Percentiles rank a stretch among this genome's conserved stretches.
phyloP scores from a whole-genome alignment of 371 early-diverging fungal species.

The Mucor plumbeus region DNA sequence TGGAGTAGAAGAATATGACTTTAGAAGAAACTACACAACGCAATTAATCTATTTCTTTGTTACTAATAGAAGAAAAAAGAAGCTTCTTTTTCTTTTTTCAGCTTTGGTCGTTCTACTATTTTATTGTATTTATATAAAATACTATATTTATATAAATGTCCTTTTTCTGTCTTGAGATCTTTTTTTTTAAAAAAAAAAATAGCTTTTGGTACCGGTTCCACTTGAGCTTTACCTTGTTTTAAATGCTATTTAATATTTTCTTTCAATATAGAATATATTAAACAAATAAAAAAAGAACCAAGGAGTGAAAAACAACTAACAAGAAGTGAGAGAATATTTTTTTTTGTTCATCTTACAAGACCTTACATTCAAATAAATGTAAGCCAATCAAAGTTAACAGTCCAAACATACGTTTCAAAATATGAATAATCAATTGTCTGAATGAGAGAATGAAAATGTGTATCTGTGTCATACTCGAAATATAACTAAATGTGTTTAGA shows the following conservation, averaged over 20 bases:
- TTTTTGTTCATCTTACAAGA: not conserved
- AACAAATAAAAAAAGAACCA: not conserved
- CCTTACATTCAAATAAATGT: conserved; percentile 7
- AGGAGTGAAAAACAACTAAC: conserved; percentile 3
- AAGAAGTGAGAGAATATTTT: not conserved
- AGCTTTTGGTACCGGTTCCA: not conserved
- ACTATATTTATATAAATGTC: too few species aligned
- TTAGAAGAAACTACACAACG: not conserved
- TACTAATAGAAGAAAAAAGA: not conserved
- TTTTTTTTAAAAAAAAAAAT: not conserved
- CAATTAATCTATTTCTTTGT: not conserved
- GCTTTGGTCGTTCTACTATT: not conserved
- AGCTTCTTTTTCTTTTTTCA: not conserved
- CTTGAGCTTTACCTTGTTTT: not conserved
- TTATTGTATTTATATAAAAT: not conserved
- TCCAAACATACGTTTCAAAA: conserved; percentile 6
- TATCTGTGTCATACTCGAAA: not conserved
- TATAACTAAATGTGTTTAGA: too few species aligned
- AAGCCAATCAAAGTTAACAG: conserved; percentile 5
- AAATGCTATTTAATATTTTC: not conserved
- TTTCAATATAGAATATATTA: not conserved
- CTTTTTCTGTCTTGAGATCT: not conserved
- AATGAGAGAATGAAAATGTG: not conserved
- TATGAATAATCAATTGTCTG: conserved; percentile 2
- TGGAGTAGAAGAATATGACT: not conserved